These are phyloP conservation scores for Stereocaulon alpinum DNA, from an alignment of 495 filamentous ascomycete species.

Conservation along the genomic window DNA sequence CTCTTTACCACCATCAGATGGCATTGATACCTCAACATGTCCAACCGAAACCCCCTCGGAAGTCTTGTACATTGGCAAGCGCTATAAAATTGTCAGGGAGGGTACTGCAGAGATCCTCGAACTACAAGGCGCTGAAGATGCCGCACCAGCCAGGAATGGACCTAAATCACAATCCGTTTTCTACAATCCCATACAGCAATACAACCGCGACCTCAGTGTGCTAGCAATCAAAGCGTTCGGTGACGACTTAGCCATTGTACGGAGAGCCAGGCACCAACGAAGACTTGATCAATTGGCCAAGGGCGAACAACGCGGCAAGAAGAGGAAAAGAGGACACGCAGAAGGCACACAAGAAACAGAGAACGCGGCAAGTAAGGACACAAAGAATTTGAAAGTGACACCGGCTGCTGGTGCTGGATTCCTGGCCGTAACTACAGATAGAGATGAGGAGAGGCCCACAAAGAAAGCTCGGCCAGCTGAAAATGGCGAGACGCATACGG, in stretches of 20 bases:
- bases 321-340: conserved; percentile 19
- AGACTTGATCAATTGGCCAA: conserved; percentile 20
- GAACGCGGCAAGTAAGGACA: not conserved
- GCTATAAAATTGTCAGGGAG: conserved; percentile 57
- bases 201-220: conserved; percentile 91
- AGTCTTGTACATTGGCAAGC: conserved; percentile 34
- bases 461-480: not conserved
- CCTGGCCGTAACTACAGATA: not conserved
- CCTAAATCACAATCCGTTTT: conserved; percentile 62
- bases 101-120: conserved; percentile 58
- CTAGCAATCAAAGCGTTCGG: conserved; percentile 79
- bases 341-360: not conserved
- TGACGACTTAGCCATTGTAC: conserved; percentile 45
- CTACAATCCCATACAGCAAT: conserved; percentile 98
- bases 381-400: not conserved
- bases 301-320: conserved; percentile 19
- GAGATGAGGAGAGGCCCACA: not conserved
- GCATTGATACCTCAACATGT: not conserved
- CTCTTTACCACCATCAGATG: not conserved
- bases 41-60: not conserved
- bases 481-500: not conserved
- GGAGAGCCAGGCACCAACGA: conserved; percentile 25
- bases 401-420: not conserved
- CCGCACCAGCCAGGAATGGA: conserved; percentile 31
- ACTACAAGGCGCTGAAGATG: conserved; percentile 37